phyloP scores from a whole-genome alignment of 257 asterid genomes.

The Dorcoceras hygrometricum region DNA sequence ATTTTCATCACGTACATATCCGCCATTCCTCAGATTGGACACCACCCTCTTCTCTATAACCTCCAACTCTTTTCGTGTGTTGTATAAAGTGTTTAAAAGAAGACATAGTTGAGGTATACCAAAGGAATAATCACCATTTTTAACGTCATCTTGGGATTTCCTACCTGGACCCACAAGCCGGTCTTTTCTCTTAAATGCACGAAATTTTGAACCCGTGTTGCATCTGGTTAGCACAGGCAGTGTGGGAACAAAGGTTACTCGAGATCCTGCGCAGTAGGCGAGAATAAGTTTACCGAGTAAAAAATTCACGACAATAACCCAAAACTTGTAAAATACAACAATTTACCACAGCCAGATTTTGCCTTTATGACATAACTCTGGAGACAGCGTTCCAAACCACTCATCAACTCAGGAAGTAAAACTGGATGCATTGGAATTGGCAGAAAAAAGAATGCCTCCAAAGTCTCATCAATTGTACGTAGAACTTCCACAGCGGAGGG shows the following conservation, averaged over 20 bases:
- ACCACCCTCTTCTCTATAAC: conserved; percentile 53
- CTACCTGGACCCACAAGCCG: conserved; percentile 38
- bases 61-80: conserved; percentile 71
- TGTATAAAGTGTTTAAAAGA: conserved; percentile 71
- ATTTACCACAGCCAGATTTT: conserved; percentile 76
- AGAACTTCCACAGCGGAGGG: conserved; percentile 94
- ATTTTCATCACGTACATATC: conserved; percentile 40
- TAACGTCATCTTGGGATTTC: conserved; percentile 41
- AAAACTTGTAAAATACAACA: conserved; percentile 6
- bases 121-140: conserved; percentile 40
- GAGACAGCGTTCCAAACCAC: conserved; percentile 72
- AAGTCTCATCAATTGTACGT: conserved; percentile 72
- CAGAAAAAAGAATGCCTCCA: conserved; percentile 92
- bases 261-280: conserved; percentile 55
- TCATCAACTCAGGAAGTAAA: conserved; percentile 73
- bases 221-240: conserved; percentile 78
- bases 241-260: conserved; percentile 48
- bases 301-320: conserved; percentile 9
- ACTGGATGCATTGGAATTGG: conserved; percentile 89
- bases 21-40: conserved; percentile 51
- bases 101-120: conserved; percentile 59
- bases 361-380: conserved; percentile 56
- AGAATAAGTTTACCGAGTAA: conserved; percentile 12
- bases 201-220: conserved; percentile 48
- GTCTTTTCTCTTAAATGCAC: conserved; percentile 76